A percentile compares a stretch with the other conserved stretches of the same genome.
These are phyloP conservation scores for Sugiyamaella chiloensis DNA, from an alignment of 805 yeast genomes.

Conservation along the genomic window DNA sequence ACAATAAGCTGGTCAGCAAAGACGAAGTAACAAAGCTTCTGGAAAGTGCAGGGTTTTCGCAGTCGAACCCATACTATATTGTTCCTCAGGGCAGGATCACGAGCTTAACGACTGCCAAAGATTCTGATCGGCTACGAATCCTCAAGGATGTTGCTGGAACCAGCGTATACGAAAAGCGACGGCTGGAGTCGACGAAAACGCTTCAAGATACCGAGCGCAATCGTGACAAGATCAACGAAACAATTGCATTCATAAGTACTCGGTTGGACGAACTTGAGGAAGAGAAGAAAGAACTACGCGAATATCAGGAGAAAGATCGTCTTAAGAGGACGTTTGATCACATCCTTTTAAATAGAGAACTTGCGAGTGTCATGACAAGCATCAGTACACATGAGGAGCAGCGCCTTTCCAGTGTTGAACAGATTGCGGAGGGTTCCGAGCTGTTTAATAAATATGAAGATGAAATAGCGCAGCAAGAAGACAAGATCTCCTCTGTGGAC, in stretches of 20 bases:
- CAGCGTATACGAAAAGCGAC: slow-evolving; percentile 76
- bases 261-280: slow-evolving; percentile 74
- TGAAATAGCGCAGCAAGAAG: slow-evolving; percentile 11
- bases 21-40: slow-evolving; percentile 76
- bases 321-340: slow-evolving; percentile 70
- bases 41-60: slow-evolving; percentile 90
- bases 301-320: slow-evolving; percentile 64
- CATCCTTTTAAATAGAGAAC: slow-evolving; percentile 73
- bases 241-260: slow-evolving; percentile 64
- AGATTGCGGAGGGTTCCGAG: slow-evolving; percentile 14
- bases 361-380: slow-evolving; percentile 37
- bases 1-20: slow-evolving; percentile 73
- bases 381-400: slow-evolving; percentile 16
- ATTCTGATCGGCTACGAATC: slow-evolving; percentile 69
- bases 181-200: slow-evolving; percentile 74
- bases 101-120: slow-evolving; percentile 83
- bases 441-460: slow-evolving; percentile 17
- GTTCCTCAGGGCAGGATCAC: slow-evolving; percentile 97
- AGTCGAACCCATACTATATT: slow-evolving; percentile 88
- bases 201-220: slow-evolving; percentile 71
- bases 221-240: slow-evolving; percentile 68
- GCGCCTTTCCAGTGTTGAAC: slow-evolving; percentile 10
- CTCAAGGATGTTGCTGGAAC: slow-evolving; percentile 96
- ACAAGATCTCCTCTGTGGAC: slow-evolving; percentile 42
- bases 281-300: slow-evolving; percentile 72